Conservation (phyloP, 805 yeast species). For the Huiozyma naganishii region DNA sequence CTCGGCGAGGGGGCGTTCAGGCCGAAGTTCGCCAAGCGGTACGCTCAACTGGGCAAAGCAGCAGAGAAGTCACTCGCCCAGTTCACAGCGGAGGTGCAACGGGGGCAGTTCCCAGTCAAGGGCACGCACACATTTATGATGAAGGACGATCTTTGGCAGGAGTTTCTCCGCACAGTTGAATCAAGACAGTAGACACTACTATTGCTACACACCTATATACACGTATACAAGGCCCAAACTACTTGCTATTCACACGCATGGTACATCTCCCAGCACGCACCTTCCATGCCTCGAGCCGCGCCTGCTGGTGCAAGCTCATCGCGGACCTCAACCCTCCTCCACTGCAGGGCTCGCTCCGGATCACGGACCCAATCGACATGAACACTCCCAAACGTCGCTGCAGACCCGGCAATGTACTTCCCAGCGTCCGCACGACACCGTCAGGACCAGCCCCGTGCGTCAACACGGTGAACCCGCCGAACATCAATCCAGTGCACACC, state of each 20-base stretch:
- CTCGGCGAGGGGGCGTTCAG: conserved; percentile 19
- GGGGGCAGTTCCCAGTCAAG: conserved; percentile 46
- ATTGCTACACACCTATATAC: not conserved
- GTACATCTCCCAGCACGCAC: conserved; percentile 7
- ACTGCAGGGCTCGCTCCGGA: conserved; percentile 53
- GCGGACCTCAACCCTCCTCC: conserved; percentile 2
- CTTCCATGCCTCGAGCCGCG: conserved; percentile 25
- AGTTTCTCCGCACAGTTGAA: conserved; percentile 21
- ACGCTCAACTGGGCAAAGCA: conserved; percentile 38
- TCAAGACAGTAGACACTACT: not conserved
- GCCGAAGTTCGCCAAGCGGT: conserved; percentile 71
- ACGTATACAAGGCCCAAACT: not conserved
- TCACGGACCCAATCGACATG: conserved; percentile 92
- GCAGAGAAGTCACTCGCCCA: conserved; percentile 41
- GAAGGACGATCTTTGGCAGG: conserved; percentile 47
- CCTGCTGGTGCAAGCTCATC: conserved; percentile 20
- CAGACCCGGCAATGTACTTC: conserved; percentile 91
- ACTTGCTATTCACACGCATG: not conserved
- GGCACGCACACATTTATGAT: conserved; percentile 57
- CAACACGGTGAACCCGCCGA: conserved; percentile 85
- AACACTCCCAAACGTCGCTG: conserved; percentile 93
- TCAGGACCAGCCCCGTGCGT: conserved; percentile 97
- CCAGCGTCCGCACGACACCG: conserved; percentile 92
- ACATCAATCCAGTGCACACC: conserved; percentile 86
- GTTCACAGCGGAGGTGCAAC: conserved; percentile 52